phyloP scores from a whole-genome alignment of 164 flowering plant species.

The Warburgia ugandensis region DNA sequence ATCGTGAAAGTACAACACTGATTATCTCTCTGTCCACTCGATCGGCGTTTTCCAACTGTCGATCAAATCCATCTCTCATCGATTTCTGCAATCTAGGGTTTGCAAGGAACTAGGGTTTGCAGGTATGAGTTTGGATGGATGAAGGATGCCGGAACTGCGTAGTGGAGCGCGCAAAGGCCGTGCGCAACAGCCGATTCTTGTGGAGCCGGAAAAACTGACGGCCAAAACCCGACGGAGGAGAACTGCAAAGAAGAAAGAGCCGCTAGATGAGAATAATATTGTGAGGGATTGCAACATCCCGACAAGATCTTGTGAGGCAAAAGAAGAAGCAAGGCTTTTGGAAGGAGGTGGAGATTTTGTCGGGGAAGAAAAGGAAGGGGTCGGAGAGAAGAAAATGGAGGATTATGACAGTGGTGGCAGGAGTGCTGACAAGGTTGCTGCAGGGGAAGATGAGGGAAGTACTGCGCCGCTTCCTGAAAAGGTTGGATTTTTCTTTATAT shows the following conservation, averaged over 20 bases:
- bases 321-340: slow-evolving; percentile 15
- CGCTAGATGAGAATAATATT: slow-evolving; percentile 15
- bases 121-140: slow-evolving; percentile 35
- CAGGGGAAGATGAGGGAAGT: slow-evolving; percentile 67
- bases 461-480: slow-evolving; percentile 75
- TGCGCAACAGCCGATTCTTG: slow-evolving; percentile 14
- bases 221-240: slow-evolving; percentile 15
- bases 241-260: slow-evolving; percentile 15
- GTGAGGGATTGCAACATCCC: slow-evolving; percentile 7
- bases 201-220: slow-evolving; percentile 5
- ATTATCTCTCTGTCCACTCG: neutral
- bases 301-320: slow-evolving; percentile 10
- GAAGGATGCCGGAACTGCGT: slow-evolving; percentile 65
- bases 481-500: slow-evolving; percentile 35
- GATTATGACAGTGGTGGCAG: slow-evolving; percentile 52
- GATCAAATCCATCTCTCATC: neutral
- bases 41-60: neutral
- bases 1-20: too few species aligned
- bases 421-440: slow-evolving; percentile 47
- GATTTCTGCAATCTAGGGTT: neutral
- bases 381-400: slow-evolving; percentile 47
- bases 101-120: neutral
- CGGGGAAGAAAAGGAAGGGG: slow-evolving; percentile 17
- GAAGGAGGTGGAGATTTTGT: slow-evolving; percentile 13
- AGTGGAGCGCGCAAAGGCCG: slow-evolving; percentile 51